Conservation (phyloP, 345 rosid species). For the Odontarrhena argentea region DNA sequence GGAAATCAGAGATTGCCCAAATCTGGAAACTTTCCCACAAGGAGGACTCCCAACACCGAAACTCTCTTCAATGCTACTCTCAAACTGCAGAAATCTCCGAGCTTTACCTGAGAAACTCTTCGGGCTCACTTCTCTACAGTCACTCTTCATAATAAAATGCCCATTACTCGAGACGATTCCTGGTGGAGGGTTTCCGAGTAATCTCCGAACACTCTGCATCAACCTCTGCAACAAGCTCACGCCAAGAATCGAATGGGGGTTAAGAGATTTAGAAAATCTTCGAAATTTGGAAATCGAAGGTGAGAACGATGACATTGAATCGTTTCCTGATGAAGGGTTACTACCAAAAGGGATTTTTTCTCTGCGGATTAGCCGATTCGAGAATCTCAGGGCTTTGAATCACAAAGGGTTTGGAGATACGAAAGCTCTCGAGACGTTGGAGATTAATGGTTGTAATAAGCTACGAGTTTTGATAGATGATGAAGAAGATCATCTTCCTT, state of each 20-base stretch:
- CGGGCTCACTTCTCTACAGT: constrained; percentile 41
- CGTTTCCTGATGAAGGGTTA: constrained; percentile 46
- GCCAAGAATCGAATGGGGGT: constrained; percentile 38
- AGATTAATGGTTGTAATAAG: constrained; percentile 43
- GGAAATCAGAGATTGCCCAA: constrained; percentile 45
- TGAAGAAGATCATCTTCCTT: constrained; percentile 37
- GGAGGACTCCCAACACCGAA: constrained; percentile 44
- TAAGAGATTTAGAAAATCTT: constrained; percentile 39
- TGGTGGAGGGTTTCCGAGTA: constrained; percentile 43
- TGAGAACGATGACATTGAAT: constrained; percentile 32
- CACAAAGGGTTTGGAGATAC: constrained; percentile 37
- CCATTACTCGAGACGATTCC: constrained; percentile 37
- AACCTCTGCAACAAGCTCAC: constrained; percentile 40
- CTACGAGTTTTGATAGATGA: constrained; percentile 37
- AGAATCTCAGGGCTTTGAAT: constrained; percentile 31
- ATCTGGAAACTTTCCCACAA: constrained; percentile 33
- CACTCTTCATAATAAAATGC: constrained; percentile 41
- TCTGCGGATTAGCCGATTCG: constrained; percentile 38
- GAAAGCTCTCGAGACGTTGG: constrained; percentile 33
- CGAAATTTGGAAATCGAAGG: constrained; percentile 45
- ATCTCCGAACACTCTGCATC: constrained; percentile 39
- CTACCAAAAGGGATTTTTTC: constrained; percentile 36
- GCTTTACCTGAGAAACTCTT: constrained; percentile 43
- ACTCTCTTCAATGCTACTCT: constrained; percentile 40
- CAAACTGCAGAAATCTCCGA: constrained; percentile 43